Percentiles rank a stretch among this genome's conserved stretches.
These are phyloP conservation scores for Ogataea nonfermentans DNA, from an alignment of 805 yeast genomes.

Conservation along the genomic window DNA sequence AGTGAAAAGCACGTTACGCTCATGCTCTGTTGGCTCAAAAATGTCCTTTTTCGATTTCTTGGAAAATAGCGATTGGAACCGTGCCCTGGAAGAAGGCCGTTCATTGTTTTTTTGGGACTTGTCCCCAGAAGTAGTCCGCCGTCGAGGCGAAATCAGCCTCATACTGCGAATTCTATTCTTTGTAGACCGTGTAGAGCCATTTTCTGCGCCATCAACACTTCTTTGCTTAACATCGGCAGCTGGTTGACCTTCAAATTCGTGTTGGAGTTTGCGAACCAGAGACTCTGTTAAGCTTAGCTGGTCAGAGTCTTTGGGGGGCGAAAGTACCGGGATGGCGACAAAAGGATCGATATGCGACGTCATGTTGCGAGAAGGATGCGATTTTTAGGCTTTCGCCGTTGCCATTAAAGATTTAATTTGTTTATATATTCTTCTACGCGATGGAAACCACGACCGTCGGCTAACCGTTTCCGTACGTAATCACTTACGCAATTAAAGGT, in stretches of 20 bases:
- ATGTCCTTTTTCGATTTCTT: slow-evolving; percentile 12
- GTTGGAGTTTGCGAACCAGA: slow-evolving; percentile 18
- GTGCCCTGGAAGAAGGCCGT: slow-evolving; percentile 10
- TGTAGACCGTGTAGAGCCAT: neutral
- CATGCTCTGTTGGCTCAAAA: slow-evolving; percentile 6
- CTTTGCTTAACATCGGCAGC: neutral
- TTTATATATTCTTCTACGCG: neutral
- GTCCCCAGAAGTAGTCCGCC: slow-evolving; percentile 6
- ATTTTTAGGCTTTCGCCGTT: neutral
- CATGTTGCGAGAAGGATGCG: neutral
- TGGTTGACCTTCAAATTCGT: slow-evolving; percentile 12
- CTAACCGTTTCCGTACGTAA: no score
- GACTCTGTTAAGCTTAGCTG: slow-evolving; percentile 19
- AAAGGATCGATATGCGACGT: neutral
- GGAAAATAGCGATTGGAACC: slow-evolving; percentile 18
- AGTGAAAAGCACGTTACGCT: slow-evolving; percentile 12
- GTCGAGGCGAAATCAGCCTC: slow-evolving; percentile 17
- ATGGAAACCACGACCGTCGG: no score
- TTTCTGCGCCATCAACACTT: neutral
- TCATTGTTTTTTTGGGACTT: slow-evolving; percentile 3
- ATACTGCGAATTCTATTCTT: slow-evolving; percentile 11
- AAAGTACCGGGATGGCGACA: neutral
- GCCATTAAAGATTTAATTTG: slow-evolving; percentile 1
- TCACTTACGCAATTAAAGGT: no score
- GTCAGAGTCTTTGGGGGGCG: slow-evolving; percentile 9